Evolutionary conservation across 2,329 filamentous ascomycete species (phyloP).

Genomic region (Hortaea werneckii): DNA sequence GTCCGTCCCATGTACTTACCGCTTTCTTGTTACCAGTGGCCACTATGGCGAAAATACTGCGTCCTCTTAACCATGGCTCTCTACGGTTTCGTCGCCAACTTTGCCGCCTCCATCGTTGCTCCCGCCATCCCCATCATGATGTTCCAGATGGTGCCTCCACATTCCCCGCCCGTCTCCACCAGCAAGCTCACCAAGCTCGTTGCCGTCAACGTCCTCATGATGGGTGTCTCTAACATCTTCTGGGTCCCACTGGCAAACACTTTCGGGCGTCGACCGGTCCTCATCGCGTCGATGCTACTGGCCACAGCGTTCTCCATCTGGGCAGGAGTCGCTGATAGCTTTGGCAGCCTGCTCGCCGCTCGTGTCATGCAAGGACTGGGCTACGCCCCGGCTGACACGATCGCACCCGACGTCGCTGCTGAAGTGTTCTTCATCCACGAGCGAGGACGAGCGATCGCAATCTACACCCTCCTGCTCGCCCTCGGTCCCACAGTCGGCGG

Average conservation of each 20-base stretch:
- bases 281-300: constrained; percentile 27
- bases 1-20: no score
- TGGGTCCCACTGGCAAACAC: constrained; percentile 34
- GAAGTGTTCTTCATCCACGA: constrained; percentile 35
- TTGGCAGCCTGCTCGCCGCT: constrained; percentile 28
- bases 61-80: constrained; percentile 30
- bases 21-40: constrained; percentile 14
- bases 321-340: constrained; percentile 29
- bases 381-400: constrained; percentile 29
- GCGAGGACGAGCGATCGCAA: constrained; percentile 31
- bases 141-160: constrained; percentile 20
- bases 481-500: constrained; percentile 30
- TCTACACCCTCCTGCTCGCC: constrained; percentile 32
- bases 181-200: constrained; percentile 27
- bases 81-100: constrained; percentile 29
- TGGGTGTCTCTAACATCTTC: constrained; percentile 30
- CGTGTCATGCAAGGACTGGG: constrained; percentile 27
- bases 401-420: constrained; percentile 32
- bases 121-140: constrained; percentile 27
- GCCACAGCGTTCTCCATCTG: constrained; percentile 28
- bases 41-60: constrained; percentile 25
- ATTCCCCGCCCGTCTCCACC: constrained; percentile 22
- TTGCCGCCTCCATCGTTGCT: constrained; percentile 27
- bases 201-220: constrained; percentile 30
- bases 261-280: constrained; percentile 30